Evolutionary conservation across 208 protist genomes (phyloP), one percentile per base, ranked within the genome.

Genomic region (Wallacemonas rigidus): DNA sequence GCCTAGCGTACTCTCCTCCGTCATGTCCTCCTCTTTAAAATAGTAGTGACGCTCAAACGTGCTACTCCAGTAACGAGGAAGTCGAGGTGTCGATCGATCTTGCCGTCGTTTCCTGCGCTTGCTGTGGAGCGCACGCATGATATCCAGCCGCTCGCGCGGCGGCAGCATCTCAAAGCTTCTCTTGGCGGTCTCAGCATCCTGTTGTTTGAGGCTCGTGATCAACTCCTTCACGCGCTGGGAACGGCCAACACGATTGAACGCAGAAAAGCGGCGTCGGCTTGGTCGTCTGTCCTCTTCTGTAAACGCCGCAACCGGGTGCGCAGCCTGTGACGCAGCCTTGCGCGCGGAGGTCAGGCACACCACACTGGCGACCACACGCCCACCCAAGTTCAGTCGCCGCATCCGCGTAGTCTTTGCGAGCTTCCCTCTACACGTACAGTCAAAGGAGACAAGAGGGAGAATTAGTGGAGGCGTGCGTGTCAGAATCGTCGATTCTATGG

Each of bases 21-120:
- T 45, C 14, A 96, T 39, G 60, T 96, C 91, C 61, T 87, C 87
- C 71, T 96, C 91, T 39, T 73, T 81, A 54, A 96, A 96, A 47
- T 83, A 93, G 72, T 92, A 96, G 60, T 72, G 65, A 47, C 79
- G 79, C 48, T 86, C 82, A 70, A 96, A 96, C 26, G 80, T 45
- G 12, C 54, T 43, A 62, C 89, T 96, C 39, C 68, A 79, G 71
- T 86, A 92, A 41, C 74, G 79, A 0, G 89, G 81, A 26, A 96
- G 80, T 3, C 41, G n/a, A 53, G 54, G 76, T 38, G 35, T 7
- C 11, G 38, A 11, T 17, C 71, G 76, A 44, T 74, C 69, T 41
- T 72, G 53, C 43, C 74, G 69, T n/a, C 83, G 85, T 26, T 36
- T 47, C 35, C 17, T 62, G 2, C 77, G 74, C 60, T 74, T 69